Evolutionary conservation across 441 rosid genomes (phyloP), one percentile per base, ranked within the genome.

Genomic region (Biscutella laevigata): DNA sequence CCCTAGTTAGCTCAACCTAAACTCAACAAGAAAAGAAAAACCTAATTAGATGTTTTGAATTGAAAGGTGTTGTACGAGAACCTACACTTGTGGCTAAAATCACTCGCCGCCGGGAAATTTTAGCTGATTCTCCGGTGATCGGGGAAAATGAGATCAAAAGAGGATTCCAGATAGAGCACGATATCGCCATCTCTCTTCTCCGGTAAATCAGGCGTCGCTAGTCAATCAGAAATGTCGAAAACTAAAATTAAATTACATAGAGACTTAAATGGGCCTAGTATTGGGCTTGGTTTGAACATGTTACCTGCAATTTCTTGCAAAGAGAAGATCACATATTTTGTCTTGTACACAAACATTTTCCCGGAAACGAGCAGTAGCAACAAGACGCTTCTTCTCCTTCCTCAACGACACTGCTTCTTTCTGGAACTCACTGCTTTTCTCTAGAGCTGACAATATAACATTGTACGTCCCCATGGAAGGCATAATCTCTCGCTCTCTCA

Each of bases 301-400:
- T n/a, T n/a, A 45, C 6, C 15, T 15, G 25, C 35, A 38, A 34
- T 72, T 58, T 41, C 50, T 56, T 49, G 76, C 81, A 72, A 77
- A 90, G 14, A 90, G 67, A 50, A 82, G 79, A 62, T 90, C 86
- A 59, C 97, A 84, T 14, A 86, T 71, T 58, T 64, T 77, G 58
- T 78, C 82, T 40, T 77, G 77, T 17, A 42, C 11, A 4, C 67
- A 28, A 28, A 71, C 64, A 25, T 60, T 33, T 33, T 62, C 79
- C 48, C 33, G 50, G 42, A 57, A 35, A 69, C 66, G 59, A 49
- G 66, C 51, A 64, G 48, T 6, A 26, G 69, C 64, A 45, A 55
- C 62, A 55, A 77, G 61, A 38, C 49, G 63, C 57, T 71, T 82
- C 79, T 71, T 86, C 70, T 80, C 95, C 76, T 76, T 89, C 61